phyloP scores from a whole-genome alignment of 495 filamentous ascomycete species.

The Cudoniella acicularis region DNA sequence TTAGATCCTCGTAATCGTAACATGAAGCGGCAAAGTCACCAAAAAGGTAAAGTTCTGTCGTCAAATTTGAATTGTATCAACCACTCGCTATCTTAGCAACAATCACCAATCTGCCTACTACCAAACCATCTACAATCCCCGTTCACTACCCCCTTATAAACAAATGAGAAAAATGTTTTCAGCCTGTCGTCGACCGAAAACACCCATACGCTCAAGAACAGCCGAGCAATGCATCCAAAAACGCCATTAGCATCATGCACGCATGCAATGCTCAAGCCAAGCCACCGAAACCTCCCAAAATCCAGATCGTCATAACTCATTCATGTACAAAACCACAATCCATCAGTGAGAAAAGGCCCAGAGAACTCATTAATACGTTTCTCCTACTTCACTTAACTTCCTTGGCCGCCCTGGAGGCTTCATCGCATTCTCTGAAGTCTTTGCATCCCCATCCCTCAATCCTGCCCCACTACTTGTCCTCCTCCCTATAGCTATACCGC shows the following conservation, averaged over 20 bases:
- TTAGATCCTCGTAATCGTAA: no score
- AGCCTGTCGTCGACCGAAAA: neutral
- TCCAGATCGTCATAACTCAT: neutral
- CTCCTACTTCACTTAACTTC: conserved; percentile 59
- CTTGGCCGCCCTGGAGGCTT: conserved; percentile 46
- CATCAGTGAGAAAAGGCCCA: neutral
- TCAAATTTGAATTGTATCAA: no score
- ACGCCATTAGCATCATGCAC: neutral
- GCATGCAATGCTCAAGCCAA: neutral
- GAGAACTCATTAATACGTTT: conserved; percentile 32
- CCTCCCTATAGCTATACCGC: conserved; percentile 43
- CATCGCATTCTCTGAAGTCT: conserved; percentile 29
- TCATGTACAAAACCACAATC: neutral
- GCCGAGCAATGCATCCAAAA: neutral
- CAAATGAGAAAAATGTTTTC: neutral
- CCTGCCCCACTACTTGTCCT: conserved; percentile 22
- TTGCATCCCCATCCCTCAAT: neutral
- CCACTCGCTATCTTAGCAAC: no score
- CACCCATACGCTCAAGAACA: neutral
- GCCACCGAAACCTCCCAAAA: neutral
- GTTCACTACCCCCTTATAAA: neutral
- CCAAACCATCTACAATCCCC: no score
- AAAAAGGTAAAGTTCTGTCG: no score
- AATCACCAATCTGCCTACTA: no score
- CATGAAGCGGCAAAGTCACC: no score